These are phyloP conservation scores for Xerocomus brunneocitrinus DNA, from an alignment of 768 basidiomycete species.

Conservation along the genomic window DNA sequence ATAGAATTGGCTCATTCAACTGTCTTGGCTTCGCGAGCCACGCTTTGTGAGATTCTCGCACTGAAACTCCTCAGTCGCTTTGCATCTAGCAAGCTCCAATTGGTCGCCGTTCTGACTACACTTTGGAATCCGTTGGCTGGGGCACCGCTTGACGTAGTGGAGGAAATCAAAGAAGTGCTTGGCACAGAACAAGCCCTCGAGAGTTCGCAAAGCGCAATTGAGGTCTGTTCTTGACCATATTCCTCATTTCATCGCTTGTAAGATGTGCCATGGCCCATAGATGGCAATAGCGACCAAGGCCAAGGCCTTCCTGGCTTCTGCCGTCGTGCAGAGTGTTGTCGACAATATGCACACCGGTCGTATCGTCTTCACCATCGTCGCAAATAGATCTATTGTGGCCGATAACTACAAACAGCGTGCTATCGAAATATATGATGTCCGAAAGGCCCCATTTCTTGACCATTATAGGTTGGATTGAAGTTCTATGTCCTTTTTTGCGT, in stretches of 20 bases:
- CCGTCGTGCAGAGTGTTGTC: conserved; percentile 82
- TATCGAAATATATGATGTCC: conserved; percentile 68
- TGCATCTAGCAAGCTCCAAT: conserved; percentile 68
- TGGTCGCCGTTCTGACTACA: conserved; percentile 72
- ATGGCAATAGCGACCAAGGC: conserved; percentile 85
- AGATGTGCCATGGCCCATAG: conserved; percentile 34
- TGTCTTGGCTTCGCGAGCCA: conserved; percentile 67
- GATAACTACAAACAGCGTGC: conserved; percentile 85
- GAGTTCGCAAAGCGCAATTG: conserved; percentile 76
- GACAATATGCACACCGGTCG: conserved; percentile 84
- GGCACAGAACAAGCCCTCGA: conserved; percentile 53
- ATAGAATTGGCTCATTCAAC: conserved; percentile 73
- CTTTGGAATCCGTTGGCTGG: conserved; percentile 85
- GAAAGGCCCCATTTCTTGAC: conserved; percentile 68
- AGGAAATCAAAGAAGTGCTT: conserved; percentile 56
- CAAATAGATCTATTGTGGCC: conserved; percentile 71
- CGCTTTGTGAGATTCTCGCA: conserved; percentile 83
- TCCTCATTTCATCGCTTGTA: not conserved
- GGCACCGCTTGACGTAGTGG: conserved; percentile 59
- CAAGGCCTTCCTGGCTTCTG: conserved; percentile 78
- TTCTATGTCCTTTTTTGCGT: not conserved
- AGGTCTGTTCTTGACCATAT: conserved; percentile 48
- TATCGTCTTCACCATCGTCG: conserved; percentile 59
- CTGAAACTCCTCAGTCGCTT: conserved; percentile 80
- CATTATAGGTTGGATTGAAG: conserved; percentile 60